Conservation (phyloP, 2,329 filamentous ascomycete genomes). For the Thielaviopsis ethacetica region DNA sequence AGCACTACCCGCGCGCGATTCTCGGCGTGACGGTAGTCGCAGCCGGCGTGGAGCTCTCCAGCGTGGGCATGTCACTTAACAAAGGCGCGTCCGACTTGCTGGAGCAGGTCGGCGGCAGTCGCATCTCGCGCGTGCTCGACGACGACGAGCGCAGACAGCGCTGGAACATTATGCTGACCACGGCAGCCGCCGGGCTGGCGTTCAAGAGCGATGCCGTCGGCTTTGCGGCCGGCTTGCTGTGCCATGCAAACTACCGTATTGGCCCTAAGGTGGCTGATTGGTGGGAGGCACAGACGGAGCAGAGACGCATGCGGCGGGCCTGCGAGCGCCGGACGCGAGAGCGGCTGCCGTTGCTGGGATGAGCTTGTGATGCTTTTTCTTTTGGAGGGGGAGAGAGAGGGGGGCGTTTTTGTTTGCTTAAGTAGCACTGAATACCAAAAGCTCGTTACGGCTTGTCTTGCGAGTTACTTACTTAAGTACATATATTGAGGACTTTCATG, state of each 20-base stretch:
- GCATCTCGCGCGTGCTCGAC: conserved; percentile 30
- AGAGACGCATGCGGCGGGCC: conserved; percentile 5
- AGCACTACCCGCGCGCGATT: conserved; percentile 56
- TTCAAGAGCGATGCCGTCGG: conserved; percentile 85
- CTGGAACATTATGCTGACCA: conserved; percentile 84
- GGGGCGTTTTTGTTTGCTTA: too few relatives aligned
- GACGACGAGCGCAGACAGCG: conserved; percentile 56
- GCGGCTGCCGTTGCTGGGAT: conserved; percentile 18
- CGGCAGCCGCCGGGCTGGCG: conserved; percentile 62
- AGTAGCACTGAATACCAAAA: too few relatives aligned
- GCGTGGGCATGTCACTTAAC: conserved; percentile 72
- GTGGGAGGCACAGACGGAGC: conserved; percentile 15
- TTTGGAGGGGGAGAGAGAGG: too few relatives aligned
- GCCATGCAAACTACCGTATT: conserved; percentile 50
- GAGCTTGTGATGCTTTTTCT: neutral
- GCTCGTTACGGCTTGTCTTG: too few relatives aligned
- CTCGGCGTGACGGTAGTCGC: conserved; percentile 82
- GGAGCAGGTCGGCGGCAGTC: conserved; percentile 15
- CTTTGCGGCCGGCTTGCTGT: conserved; percentile 66
- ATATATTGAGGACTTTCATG: neutral
- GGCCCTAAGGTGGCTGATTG: conserved; percentile 27
- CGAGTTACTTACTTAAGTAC: neutral
- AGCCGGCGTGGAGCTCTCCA: conserved; percentile 72
- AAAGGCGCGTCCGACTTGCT: conserved; percentile 43
- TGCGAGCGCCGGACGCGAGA: conserved; percentile 16